A percentile compares a stretch with the other conserved stretches of the same genome.
phyloP scores from a whole-genome alignment of 2,329 filamentous ascomycete species.

The Chlorencoelia australis region DNA sequence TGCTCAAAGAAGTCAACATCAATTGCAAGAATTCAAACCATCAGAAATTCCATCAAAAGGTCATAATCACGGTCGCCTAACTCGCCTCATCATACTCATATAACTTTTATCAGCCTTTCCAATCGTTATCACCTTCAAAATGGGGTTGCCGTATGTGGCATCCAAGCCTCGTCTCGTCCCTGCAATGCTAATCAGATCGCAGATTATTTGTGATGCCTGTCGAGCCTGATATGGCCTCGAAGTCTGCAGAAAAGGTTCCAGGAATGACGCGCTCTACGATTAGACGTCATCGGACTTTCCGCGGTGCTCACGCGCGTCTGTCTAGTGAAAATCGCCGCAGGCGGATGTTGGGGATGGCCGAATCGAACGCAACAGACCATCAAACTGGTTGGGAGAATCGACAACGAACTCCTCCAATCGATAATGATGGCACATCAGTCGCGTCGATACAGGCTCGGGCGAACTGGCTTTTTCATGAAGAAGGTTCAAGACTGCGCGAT shows the following conservation, averaged over 20 bases:
- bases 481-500: slow-evolving; percentile 15
- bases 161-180: slow-evolving; percentile 11
- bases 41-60: slow-evolving; percentile 8
- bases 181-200: slow-evolving; percentile 15
- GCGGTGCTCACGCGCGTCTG: slow-evolving; percentile 13
- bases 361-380: neutral
- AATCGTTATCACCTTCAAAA: slow-evolving; percentile 12
- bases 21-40: slow-evolving; percentile 7
- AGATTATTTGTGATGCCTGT: slow-evolving; percentile 26
- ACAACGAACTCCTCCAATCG: slow-evolving; percentile 6
- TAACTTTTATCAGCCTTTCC: slow-evolving; percentile 1
- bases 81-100: neutral
- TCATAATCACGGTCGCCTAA: slow-evolving; percentile 13
- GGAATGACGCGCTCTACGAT: slow-evolving; percentile 24
- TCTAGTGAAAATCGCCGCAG: slow-evolving; percentile 16
- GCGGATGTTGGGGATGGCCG: slow-evolving; percentile 8
- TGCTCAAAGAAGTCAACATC: too few species aligned
- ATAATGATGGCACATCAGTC: slow-evolving; percentile 6
- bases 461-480: slow-evolving; percentile 13
- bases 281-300: slow-evolving; percentile 19
- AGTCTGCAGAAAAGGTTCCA: slow-evolving; percentile 21
- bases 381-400: neutral
- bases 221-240: slow-evolving; percentile 21
- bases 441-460: slow-evolving; percentile 8
- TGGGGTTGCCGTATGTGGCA: slow-evolving; percentile 26